phyloP scores from a whole-genome alignment of 331 rosid genomes.

The Rosa hybrid region DNA sequence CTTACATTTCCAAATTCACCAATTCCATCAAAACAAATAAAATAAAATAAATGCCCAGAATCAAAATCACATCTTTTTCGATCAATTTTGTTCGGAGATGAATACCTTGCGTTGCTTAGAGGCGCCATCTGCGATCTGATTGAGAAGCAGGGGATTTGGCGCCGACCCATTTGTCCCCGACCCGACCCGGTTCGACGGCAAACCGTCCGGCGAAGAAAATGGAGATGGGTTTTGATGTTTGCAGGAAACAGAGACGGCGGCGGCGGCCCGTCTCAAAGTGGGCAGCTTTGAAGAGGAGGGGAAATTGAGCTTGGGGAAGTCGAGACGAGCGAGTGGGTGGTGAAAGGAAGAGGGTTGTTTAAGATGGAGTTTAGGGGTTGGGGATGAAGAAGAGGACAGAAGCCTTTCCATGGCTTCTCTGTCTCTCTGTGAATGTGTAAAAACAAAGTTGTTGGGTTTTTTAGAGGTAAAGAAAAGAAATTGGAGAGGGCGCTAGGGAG shows the following conservation, averaged over 20 bases:
- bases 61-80: not conserved
- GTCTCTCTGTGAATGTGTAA: constrained; percentile 17
- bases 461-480: constrained; percentile 22
- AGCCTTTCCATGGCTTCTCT: constrained; percentile 91
- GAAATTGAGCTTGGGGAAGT: constrained; percentile 27
- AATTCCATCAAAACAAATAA: not conserved
- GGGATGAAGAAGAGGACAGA: constrained; percentile 66
- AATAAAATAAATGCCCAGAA: not conserved
- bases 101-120: constrained; percentile 56
- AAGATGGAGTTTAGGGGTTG: constrained; percentile 38
- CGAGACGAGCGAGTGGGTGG: constrained; percentile 39
- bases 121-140: constrained; percentile 38
- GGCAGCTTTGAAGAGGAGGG: constrained; percentile 21
- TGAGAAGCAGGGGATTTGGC: constrained; percentile 36
- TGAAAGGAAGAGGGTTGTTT: constrained; percentile 31
- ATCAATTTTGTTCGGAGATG: not conserved
- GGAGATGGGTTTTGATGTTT: constrained; percentile 29
- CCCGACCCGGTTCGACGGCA: constrained; percentile 28
- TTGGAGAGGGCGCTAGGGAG: not conserved
- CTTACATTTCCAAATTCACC: constrained; percentile 2
- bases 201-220: constrained; percentile 19
- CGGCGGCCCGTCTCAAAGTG: constrained; percentile 2
- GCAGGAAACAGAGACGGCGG: constrained; percentile 32
- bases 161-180: constrained; percentile 27
- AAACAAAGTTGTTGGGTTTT: not conserved